Evolutionary conservation across 176 grass and related monocot species (phyloP).

Genomic region (Bromus sterilis): DNA sequence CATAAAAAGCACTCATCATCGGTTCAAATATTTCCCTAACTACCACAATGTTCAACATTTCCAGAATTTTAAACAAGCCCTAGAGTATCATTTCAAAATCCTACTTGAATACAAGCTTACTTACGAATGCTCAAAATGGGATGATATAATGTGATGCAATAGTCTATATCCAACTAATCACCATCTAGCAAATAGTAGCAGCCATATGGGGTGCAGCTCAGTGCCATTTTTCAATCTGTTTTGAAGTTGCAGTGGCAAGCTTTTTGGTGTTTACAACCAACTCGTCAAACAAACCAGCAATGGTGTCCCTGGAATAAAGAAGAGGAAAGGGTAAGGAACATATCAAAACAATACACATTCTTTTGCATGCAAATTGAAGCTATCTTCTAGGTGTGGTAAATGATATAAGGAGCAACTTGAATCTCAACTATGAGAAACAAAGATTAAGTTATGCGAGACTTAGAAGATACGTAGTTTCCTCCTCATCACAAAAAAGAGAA

Average conservation of each 20-base stretch:
- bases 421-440: neutral
- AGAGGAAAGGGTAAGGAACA: neutral
- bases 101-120: conserved; percentile 30
- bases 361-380: neutral
- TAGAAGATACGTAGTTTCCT: neutral
- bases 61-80: neutral
- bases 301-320: conserved; percentile 50
- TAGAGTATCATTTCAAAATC: neutral
- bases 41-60: neutral
- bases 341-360: neutral
- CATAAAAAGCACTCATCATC: neutral
- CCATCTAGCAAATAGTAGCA: neutral
- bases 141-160: neutral
- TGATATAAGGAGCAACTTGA: neutral
- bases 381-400: neutral
- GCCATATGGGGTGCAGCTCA: conserved; percentile 18
- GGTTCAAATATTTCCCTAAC: neutral
- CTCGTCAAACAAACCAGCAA: conserved; percentile 55
- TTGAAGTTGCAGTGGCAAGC: conserved; percentile 59
- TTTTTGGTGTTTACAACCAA: conserved; percentile 73
- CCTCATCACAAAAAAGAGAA: neutral
- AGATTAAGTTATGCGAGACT: neutral
- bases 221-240: conserved; percentile 63
- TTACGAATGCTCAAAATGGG: neutral
- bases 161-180: neutral